Base-by-base conservation (phyloP, 2,329 filamentous ascomycete species). In the Aspergillus amoenus region DNA sequence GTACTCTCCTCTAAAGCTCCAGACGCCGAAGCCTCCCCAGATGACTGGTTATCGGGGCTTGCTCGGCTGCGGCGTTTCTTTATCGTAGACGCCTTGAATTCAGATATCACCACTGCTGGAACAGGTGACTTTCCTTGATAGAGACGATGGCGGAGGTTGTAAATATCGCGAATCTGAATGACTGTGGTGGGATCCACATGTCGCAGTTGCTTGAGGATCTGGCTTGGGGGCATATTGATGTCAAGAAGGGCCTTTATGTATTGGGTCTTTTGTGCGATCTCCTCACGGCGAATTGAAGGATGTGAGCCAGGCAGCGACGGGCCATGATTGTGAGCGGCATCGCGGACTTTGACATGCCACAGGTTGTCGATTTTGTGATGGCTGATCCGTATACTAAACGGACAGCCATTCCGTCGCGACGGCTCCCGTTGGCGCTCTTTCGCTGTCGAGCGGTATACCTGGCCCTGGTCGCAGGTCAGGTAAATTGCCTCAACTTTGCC, bases 171-270 rank as follows among this genome's bases (percentile, higher is more conserved):
- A 17, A 57, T 32, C 34, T 57, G 55, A 22, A 57, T 57, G 50
- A 57, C 52, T 21, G 50, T 47, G 50, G 39, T 46, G n/a, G 55
- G 51, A 15, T 57, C 50, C 21, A 57, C 55, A 50, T 57, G 55
- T 13, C 55, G 55, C 18, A 57, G 44, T 18, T 57, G 55, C 45
- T 57, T 57, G 3, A 57, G 39, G 18, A 57, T 57, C 40, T 57
- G 55, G n/a, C 55, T 57, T 3, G 55, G 55, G 4, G 55, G 55
- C 50, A 57, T 53, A 22, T 57, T 52, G 37, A 57, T 57, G 45
- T 57, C 55, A 22, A 57, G 50, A 37, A 57, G 55, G 18, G 55
- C 55, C 40, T 57, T 57, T 21, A 57, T 57, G 21, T 57, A 57
- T 17, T 57, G 55, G 12, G 55, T 57, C 22, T 57, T 57, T 32